Evolutionary conservation across 2,329 filamentous ascomycete genomes (phyloP), one percentile per base, ranked within the genome.

Genomic region (Epichloe hybrida): DNA sequence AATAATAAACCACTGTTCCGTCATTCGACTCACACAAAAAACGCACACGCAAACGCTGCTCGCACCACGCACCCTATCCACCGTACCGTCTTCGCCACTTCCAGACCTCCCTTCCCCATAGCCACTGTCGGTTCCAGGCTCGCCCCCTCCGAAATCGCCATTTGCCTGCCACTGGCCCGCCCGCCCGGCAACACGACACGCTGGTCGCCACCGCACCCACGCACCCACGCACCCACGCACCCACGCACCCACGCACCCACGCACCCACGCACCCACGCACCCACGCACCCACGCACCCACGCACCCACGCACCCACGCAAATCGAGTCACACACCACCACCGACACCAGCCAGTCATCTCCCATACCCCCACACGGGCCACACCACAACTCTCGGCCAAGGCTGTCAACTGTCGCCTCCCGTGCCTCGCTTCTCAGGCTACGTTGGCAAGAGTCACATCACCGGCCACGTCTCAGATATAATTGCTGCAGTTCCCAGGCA

Each of bases 81-180:
- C 37, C 37, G 31, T 46, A 39, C 37, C 37, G 31, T 46, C 42
- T 46, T 54, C 46, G 54, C 52, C 54, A 54, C 54, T 27, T 27
- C 44, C 45, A 40, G 48, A 45, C 52, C 31, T 48, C 42, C 9
- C 31, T 48, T 38, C 6, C 21, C 15, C 20, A 8, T 37, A 27
- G 49, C 45, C 39, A 45, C 39, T 15, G 43, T 44, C 48, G 27
- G 27, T 31, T 45, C 46, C 23, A 41, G 46, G 36, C 21, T 59
- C 62, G 61, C 60, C 56, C 56, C 53, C 58, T 67, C 66, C 66
- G 65, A 66, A 64, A 62, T 66, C 66, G 65, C 64, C 65, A 65
- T 54, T 57, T 59, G 58, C 59, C 59, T 58, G 59, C 60, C 61
- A 62, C 60, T 62, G 36, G 36, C 55, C 58, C 58, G 55, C 60